Conservation (phyloP, 2,329 filamentous ascomycete genomes). For the Pseudogymnoascus sp. region DNA sequence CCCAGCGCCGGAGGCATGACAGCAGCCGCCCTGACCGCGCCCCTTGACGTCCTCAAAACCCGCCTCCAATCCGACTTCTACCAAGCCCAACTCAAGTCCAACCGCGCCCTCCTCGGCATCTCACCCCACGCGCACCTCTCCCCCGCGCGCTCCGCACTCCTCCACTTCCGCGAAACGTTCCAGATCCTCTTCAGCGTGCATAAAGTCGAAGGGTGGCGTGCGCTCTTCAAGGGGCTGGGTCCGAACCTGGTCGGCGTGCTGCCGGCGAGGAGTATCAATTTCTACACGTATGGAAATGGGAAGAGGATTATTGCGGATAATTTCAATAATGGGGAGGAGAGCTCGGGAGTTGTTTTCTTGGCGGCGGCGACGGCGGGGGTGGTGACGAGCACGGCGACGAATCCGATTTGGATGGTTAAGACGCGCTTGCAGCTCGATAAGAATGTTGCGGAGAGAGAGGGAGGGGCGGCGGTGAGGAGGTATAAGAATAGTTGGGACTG, state of each 20-base stretch:
- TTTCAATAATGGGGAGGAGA: slow-evolving; percentile 62
- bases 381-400: slow-evolving; percentile 81
- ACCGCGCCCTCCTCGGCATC: slow-evolving; percentile 45
- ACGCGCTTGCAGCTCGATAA: slow-evolving; percentile 88
- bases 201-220: slow-evolving; percentile 71
- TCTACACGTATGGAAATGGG: slow-evolving; percentile 86
- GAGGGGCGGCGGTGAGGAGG: slow-evolving; percentile 47
- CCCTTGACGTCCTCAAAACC: slow-evolving; percentile 89
- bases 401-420: slow-evolving; percentile 96
- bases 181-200: slow-evolving; percentile 79
- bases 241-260: slow-evolving; percentile 87
- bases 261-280: slow-evolving; percentile 84
- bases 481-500: slow-evolving; percentile 89
- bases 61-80: slow-evolving; percentile 92
- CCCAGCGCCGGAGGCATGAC: slow-evolving; percentile 79
- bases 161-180: slow-evolving; percentile 78
- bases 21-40: slow-evolving; percentile 83
- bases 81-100: slow-evolving; percentile 68
- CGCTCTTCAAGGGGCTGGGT: slow-evolving; percentile 86
- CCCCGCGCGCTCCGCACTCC: slow-evolving; percentile 54
- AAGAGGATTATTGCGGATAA: slow-evolving; percentile 72
- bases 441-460: slow-evolving; percentile 57
- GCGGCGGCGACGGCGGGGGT: slow-evolving; percentile 73
- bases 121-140: slow-evolving; percentile 50
- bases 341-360: slow-evolving; percentile 67